phyloP scores from a whole-genome alignment of 2,329 filamentous ascomycete genomes.

The Leptographium lundbergii region DNA sequence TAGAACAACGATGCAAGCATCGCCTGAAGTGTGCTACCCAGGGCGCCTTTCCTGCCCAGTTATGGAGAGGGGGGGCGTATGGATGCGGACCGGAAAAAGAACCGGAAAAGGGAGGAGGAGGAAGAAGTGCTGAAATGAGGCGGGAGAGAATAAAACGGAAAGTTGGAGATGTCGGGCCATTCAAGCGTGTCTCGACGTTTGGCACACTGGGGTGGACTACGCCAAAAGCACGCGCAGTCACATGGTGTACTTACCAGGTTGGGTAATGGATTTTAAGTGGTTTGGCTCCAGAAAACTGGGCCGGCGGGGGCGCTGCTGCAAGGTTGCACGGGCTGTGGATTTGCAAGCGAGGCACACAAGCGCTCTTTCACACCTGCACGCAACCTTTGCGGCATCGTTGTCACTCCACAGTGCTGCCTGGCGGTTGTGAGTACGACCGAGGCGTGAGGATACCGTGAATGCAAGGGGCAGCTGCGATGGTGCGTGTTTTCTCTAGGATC shows the following conservation, averaged over 20 bases:
- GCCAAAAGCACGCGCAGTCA: not conserved
- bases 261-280: not conserved
- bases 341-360: not conserved
- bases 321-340: not conserved
- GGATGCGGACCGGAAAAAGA: not conserved
- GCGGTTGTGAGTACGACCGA: not conserved
- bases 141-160: not conserved
- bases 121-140: not conserved
- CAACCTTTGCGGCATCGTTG: not conserved
- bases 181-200: not conserved
- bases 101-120: not conserved
- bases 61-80: not conserved
- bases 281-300: not conserved
- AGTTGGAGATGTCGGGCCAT: not conserved
- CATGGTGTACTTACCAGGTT: not conserved
- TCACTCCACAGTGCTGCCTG: constrained; percentile 2
- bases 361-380: not conserved
- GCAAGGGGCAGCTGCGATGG: not conserved
- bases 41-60: not conserved
- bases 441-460: not conserved
- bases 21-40: not conserved
- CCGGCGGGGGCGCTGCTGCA: not conserved
- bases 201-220: not conserved
- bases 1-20: not conserved
- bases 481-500: not conserved